These are phyloP conservation scores for Cladophialophora immunda DNA, from an alignment of 2,329 filamentous ascomycete genomes.

Conservation along the genomic window DNA sequence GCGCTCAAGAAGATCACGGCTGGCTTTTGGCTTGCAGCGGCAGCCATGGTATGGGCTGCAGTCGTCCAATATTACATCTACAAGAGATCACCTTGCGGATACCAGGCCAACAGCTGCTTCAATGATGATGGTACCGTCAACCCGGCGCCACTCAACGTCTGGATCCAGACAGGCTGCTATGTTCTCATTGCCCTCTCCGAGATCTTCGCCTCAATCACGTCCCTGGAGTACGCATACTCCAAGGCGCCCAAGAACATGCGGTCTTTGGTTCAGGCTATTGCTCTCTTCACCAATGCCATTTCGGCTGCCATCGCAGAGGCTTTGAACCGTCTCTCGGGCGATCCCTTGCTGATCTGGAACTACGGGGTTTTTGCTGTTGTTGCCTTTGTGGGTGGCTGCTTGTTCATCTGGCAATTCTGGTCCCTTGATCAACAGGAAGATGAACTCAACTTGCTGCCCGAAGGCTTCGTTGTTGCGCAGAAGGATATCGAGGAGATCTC, in stretches of 20 bases:
- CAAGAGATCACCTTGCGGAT: constrained; percentile 62
- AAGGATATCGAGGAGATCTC: constrained; percentile 26
- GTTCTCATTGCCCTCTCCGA: constrained; percentile 63
- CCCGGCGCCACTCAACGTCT: constrained; percentile 43
- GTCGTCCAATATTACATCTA: constrained; percentile 69
- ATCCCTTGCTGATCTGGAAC: constrained; percentile 76
- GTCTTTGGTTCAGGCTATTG: constrained; percentile 73
- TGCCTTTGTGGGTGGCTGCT: constrained; percentile 67
- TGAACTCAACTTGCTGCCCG: constrained; percentile 61
- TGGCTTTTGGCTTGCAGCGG: constrained; percentile 63
- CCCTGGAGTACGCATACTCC: constrained; percentile 76
- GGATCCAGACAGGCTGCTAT: constrained; percentile 60
- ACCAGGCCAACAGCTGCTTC: constrained; percentile 51
- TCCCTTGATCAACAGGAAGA: constrained; percentile 73
- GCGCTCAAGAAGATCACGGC: constrained; percentile 64
- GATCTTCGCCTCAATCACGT: constrained; percentile 72
- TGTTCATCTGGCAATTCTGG: constrained; percentile 74
- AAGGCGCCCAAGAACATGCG: constrained; percentile 82
- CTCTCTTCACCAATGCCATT: constrained; percentile 75
- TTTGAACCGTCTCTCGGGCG: constrained; percentile 67
- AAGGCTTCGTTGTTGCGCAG: constrained; percentile 31
- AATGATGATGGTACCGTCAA: constrained; percentile 42
- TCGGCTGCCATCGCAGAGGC: constrained; percentile 76
- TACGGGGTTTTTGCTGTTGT: constrained; percentile 71
- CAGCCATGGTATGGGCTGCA: constrained; percentile 65